Conservation (phyloP, 2,329 filamentous ascomycete species). For the Diplodia seriata region DNA sequence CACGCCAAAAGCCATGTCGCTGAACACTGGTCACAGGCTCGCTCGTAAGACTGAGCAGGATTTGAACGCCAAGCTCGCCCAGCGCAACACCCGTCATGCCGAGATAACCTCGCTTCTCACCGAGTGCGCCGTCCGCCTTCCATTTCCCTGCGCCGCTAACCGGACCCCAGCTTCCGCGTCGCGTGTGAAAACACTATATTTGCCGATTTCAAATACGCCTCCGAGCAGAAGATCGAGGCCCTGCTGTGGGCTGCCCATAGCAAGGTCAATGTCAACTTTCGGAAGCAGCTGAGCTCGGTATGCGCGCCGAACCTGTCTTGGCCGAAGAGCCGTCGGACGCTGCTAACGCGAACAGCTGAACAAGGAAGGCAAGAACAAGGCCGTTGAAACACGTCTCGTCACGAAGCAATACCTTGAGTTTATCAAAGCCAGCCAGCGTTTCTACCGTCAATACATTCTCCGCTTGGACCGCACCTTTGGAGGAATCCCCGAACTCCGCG, state of each 20-base stretch:
- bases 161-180: slow-evolving; percentile 66
- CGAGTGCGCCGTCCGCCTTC: slow-evolving; percentile 40
- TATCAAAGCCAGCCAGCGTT: slow-evolving; percentile 84
- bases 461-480: slow-evolving; percentile 69
- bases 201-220: slow-evolving; percentile 71
- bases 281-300: slow-evolving; percentile 67
- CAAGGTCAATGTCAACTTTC: slow-evolving; percentile 78
- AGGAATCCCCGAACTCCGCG: slow-evolving; percentile 64
- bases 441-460: slow-evolving; percentile 87
- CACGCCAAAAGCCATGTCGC: slow-evolving; percentile 32
- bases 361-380: slow-evolving; percentile 53
- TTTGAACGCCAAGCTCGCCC: slow-evolving; percentile 56
- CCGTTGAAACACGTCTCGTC: slow-evolving; percentile 74
- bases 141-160: slow-evolving; percentile 27
- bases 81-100: slow-evolving; percentile 57
- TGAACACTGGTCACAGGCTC: slow-evolving; percentile 43
- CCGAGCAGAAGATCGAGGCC: slow-evolving; percentile 68
- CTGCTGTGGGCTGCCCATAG: slow-evolving; percentile 81
- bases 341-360: slow-evolving; percentile 28
- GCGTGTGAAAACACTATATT: slow-evolving; percentile 76
- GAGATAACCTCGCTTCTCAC: slow-evolving; percentile 56
- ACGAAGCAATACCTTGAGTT: slow-evolving; percentile 84
- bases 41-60: slow-evolving; percentile 58
- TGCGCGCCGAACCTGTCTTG: slow-evolving; percentile 35
- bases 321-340: neutral